Percentiles rank a stretch among this genome's conserved stretches.
Conservation (phyloP, 176 grass and related monocot species). For the Zea luxurians region DNA sequence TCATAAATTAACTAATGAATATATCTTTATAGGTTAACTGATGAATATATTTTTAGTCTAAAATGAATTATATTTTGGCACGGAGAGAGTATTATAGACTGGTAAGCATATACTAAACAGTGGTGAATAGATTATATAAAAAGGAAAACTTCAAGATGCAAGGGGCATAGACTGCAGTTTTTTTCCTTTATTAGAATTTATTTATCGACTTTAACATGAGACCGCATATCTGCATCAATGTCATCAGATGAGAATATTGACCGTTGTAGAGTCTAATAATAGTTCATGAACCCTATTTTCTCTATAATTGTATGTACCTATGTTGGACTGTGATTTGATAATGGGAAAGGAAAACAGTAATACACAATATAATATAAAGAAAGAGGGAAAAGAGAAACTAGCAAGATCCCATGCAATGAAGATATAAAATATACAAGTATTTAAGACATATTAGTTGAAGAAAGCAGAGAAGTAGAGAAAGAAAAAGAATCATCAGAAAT, state of each 20-base stretch:
- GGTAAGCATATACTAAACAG: background rate
- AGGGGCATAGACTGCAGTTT: background rate
- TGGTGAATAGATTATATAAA: background rate
- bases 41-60: no score
- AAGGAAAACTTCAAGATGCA: background rate
- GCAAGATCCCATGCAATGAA: background rate
- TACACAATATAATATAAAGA: background rate
- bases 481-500: background rate
- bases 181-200: background rate
- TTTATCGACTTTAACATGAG: background rate
- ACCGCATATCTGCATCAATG: background rate
- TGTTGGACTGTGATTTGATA: background rate
- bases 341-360: background rate
- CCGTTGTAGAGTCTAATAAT: background rate
- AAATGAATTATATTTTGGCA: no score
- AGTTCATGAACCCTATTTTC: background rate
- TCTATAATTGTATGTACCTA: background rate
- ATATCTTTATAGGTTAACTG: no score
- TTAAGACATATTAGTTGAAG: background rate
- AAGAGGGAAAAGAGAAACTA: background rate
- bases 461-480: background rate
- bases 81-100: background rate
- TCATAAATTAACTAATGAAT: no score
- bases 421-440: background rate
- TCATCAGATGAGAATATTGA: background rate